Percentiles rank a stretch among this genome's conserved stretches.
Evolutionary conservation across 495 filamentous ascomycete genomes (phyloP).

Genomic region (Tuber magnatum): DNA sequence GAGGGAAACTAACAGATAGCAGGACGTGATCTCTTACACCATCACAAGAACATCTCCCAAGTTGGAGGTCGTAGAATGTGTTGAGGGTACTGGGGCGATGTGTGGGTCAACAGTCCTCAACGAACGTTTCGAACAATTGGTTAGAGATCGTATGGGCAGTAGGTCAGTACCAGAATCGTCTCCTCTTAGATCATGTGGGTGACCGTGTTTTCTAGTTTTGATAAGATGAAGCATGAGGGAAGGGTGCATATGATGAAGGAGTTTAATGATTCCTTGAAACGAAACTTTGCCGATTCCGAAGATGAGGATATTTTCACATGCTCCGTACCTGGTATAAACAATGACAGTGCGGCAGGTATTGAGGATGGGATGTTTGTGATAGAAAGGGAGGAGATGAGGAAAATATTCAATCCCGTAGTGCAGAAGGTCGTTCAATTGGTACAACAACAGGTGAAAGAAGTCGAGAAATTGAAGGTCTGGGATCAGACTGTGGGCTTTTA

Average conservation of each 20-base stretch:
- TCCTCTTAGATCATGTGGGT: neutral
- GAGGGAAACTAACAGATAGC: neutral
- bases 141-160: conserved; percentile 17
- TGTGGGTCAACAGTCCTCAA: conserved; percentile 25
- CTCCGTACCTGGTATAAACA: conserved; percentile 27
- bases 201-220: conserved; percentile 14
- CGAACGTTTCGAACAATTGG: conserved; percentile 22
- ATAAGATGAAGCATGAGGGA: conserved; percentile 16
- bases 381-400: conserved; percentile 19
- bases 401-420: conserved; percentile 23
- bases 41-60: conserved; percentile 44
- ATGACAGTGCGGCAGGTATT: conserved; percentile 13
- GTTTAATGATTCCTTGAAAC: conserved; percentile 24
- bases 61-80: conserved; percentile 18
- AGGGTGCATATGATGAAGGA: conserved; percentile 20
- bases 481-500: neutral
- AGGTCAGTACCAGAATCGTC: conserved; percentile 17
- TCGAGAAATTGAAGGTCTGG: neutral
- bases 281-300: conserved; percentile 17
- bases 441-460: conserved; percentile 16
- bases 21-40: conserved; percentile 47
- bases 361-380: conserved; percentile 26
- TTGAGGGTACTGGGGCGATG: conserved; percentile 14
- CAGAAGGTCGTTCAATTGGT: conserved; percentile 23
- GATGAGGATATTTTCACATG: conserved; percentile 26